phyloP scores from a whole-genome alignment of 306 rosid genomes.

The Cucurbita moschata region DNA sequence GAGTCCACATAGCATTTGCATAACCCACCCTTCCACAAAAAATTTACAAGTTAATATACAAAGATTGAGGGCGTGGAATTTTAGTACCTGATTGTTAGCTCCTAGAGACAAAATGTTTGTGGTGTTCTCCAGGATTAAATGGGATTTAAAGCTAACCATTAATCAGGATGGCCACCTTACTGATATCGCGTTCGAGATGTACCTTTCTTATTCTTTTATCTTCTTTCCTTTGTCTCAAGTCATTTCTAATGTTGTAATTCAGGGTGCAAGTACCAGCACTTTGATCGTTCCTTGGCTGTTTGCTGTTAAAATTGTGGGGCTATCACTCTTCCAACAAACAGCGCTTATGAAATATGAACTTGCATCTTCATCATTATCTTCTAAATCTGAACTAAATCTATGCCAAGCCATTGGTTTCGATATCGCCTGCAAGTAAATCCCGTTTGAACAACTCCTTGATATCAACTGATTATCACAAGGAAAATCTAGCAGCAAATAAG shows the following conservation, averaged over 20 bases:
- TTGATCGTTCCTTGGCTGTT: conserved; percentile 96
- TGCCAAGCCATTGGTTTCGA: conserved; percentile 77
- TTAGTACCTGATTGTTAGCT: neutral
- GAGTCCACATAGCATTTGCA: neutral
- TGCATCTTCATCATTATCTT: conserved; percentile 67
- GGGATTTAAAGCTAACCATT: no score
- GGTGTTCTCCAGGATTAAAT: no score
- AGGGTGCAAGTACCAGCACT: conserved; percentile 68
- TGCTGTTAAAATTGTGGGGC: conserved; percentile 88
- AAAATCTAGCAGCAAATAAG: neutral
- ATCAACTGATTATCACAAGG: neutral
- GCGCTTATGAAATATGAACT: conserved; percentile 89
- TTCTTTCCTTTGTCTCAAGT: neutral
- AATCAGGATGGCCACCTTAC: no score
- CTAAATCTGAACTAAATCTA: conserved; percentile 59
- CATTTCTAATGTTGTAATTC: neutral
- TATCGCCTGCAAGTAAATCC: conserved; percentile 47
- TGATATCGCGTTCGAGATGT: no score
- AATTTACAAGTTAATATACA: conserved; percentile 1
- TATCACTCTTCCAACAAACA: conserved; percentile 95
- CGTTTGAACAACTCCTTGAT: neutral
- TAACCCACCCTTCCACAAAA: conserved; percentile 2
- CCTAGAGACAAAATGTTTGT: no score
- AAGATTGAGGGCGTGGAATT: neutral
- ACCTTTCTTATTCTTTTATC: no score